Base-by-base conservation (phyloP, 2,329 filamentous ascomycete genomes). In the Colletotrichum acutatum region DNA sequence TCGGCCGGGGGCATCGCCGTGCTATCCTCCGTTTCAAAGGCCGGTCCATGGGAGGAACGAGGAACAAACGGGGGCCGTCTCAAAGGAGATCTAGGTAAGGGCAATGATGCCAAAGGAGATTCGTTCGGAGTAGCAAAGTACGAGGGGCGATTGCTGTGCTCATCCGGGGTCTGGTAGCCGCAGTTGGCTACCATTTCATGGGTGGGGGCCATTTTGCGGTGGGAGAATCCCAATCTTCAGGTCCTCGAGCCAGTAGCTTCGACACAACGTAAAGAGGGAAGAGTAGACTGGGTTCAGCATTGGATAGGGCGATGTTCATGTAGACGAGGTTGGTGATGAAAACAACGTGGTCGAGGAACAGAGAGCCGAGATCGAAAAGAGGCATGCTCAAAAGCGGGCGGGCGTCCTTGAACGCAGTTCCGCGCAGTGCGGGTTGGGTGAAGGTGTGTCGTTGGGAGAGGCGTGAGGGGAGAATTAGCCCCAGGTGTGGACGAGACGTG, bases 281-380 rank as follows among this genome's bases (percentile, higher is more conserved):
- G 30, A 89, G 80, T 11, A 85, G 74, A 59, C 86, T 81, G 19
- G 86, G 85, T 72, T 88, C 86, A 66, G 86, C 83, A 73, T 86
- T 82, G 22, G 86, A 82, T 71, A 89, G 82, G 69, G 86, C 86
- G 74, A 87, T 84, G 77, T 84, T 84, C 77, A 89, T 86, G 78
- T 89, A 88, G 74, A 87, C 83, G 67, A 89, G 81, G 64, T 87
- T 87, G 53, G 86, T 87, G 75, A 89, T 80, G 77, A 89, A 89
- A 76, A 89, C 86, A 66, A 88, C 81, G 75, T 88, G 82, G 75
- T 87, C 83, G 63, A 89, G 81, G 74, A 89, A 78, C 42, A 88
- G 80, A n/a, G 87, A 85, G 61, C 87, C 87, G 30, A 89, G 78
- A 80, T 89, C 86, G 77, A 83, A 82, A 71, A 89, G 81, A 78